A percentile compares a stretch with the other conserved stretches of the same genome.
Evolutionary conservation across 805 yeast genomes (phyloP).

Genomic region (Wickerhamomyces bovis): DNA sequence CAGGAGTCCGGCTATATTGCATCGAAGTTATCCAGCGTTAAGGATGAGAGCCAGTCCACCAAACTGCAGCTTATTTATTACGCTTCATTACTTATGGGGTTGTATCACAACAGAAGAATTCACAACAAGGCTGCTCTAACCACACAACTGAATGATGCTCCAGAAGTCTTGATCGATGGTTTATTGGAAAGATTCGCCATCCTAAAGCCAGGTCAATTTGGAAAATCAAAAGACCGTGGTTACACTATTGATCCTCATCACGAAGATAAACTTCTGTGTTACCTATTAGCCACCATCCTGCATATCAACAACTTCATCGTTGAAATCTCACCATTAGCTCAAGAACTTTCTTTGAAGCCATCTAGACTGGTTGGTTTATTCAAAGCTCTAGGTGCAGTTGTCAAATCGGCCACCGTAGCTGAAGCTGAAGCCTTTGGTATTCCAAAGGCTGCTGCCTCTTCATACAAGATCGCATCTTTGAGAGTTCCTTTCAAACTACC

Average conservation of each 20-base stretch:
- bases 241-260: slow-evolving; percentile 80
- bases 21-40: slow-evolving; percentile 33
- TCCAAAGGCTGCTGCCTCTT: slow-evolving; percentile 50
- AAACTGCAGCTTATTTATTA: slow-evolving; percentile 72
- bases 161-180: slow-evolving; percentile 68
- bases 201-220: slow-evolving; percentile 54
- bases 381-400: slow-evolving; percentile 75
- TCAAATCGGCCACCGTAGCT: slow-evolving; percentile 65
- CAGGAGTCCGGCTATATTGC: slow-evolving; percentile 49
- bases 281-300: slow-evolving; percentile 62
- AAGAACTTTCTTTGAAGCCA: slow-evolving; percentile 78
- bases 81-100: slow-evolving; percentile 72
- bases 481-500: slow-evolving; percentile 89
- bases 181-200: slow-evolving; percentile 68
- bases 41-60: slow-evolving; percentile 41
- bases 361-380: slow-evolving; percentile 61
- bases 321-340: slow-evolving; percentile 75
- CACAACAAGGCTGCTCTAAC: slow-evolving; percentile 53
- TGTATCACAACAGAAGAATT: slow-evolving; percentile 66
- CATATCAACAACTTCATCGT: slow-evolving; percentile 72
- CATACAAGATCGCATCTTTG: slow-evolving; percentile 75
- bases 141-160: slow-evolving; percentile 60
- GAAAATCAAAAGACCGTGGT: slow-evolving; percentile 70
- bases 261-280: slow-evolving; percentile 83
- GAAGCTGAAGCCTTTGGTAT: slow-evolving; percentile 71